These are phyloP conservation scores for Ormosia semicastrata DNA, from an alignment of 306 rosid genomes.

Conservation along the genomic window DNA sequence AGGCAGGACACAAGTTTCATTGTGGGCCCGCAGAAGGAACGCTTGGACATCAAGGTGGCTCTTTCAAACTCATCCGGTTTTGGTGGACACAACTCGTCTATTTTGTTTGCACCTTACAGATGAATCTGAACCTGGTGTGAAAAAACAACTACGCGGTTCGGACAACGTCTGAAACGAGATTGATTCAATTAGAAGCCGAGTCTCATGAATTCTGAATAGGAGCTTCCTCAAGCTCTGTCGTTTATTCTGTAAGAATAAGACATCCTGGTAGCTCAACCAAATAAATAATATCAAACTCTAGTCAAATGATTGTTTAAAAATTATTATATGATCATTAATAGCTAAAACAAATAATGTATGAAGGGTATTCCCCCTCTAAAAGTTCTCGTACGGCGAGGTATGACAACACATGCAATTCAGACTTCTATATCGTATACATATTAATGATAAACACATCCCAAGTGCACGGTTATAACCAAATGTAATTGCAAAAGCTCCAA, in stretches of 20 bases:
- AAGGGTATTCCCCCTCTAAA: background rate
- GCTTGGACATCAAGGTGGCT: conserved; percentile 56
- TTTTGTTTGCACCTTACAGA: conserved; percentile 58
- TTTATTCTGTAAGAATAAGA: background rate
- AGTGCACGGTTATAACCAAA: background rate
- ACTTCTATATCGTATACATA: background rate
- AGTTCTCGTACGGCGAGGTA: background rate
- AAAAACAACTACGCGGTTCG: background rate
- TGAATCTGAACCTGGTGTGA: background rate
- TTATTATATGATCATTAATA: background rate
- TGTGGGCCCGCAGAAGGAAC: conserved; percentile 52
- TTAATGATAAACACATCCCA: background rate
- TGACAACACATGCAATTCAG: background rate
- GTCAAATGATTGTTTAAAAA: background rate
- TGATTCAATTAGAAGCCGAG: background rate
- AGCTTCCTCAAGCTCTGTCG: background rate
- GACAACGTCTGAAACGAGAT: background rate
- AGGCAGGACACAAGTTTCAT: conserved; percentile 53
- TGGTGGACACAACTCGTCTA: conserved; percentile 73
- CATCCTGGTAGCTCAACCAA: background rate
- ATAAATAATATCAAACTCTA: background rate
- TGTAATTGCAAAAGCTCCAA: background rate
- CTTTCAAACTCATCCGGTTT: conserved; percentile 68
- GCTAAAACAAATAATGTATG: background rate
- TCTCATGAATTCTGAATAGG: background rate